Conservation (phyloP, 257 asterid genomes). For the Thymus mandschuricus region DNA sequence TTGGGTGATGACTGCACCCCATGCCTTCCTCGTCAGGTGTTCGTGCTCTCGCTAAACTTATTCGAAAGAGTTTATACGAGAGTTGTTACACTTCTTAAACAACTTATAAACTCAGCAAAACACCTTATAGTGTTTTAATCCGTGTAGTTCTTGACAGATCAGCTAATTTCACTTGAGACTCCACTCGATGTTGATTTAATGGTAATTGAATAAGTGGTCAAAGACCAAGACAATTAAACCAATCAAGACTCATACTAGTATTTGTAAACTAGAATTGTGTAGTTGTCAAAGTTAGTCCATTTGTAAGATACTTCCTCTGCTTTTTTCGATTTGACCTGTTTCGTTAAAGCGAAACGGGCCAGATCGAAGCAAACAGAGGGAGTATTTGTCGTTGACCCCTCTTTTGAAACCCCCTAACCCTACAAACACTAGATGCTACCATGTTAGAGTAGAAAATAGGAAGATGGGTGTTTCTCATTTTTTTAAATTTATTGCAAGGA, state of each 20-base stretch:
- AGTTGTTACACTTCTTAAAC: no score
- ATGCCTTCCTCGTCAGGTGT: background rate
- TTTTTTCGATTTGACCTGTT: no score
- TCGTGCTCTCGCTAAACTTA: no score
- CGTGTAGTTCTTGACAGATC: no score
- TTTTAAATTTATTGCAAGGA: background rate
- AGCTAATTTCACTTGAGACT: no score
- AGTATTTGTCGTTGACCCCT: background rate
- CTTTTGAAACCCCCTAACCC: background rate
- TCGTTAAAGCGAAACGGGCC: no score
- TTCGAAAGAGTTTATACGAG: no score
- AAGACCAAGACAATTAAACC: background rate
- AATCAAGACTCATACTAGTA: background rate
- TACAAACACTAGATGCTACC: slow-evolving; percentile 1
- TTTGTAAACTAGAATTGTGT: background rate
- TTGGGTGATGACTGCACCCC: background rate
- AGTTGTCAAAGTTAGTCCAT: slow-evolving; percentile 11
- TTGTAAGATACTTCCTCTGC: background rate
- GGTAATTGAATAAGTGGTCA: background rate
- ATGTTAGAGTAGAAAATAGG: background rate
- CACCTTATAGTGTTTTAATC: no score
- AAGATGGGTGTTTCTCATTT: background rate
- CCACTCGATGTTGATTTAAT: no score
- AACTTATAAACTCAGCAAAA: no score
- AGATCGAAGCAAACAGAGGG: no score